Evolutionary conservation across 345 rosid genomes (phyloP), one percentile per base, ranked within the genome.

Genomic region (Rubroshorea leprosula): DNA sequence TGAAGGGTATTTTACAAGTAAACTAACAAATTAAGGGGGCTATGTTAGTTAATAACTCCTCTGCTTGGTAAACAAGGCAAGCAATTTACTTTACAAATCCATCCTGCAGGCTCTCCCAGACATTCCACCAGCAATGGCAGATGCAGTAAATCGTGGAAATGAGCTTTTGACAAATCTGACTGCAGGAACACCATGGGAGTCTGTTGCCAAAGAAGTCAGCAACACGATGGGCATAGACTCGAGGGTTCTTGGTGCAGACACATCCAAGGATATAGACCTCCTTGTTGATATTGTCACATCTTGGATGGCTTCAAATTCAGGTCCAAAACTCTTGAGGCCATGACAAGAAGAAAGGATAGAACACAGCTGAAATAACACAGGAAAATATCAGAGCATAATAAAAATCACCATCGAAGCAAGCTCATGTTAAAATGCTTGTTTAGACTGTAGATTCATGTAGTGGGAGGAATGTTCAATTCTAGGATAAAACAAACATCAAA

Each of bases 81-180:
- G 43, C 44, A 46, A 22, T 27, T 58, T 54, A 55, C 21, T 12
- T 21, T 19, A 26, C 41, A 24, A 31, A 41, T n/a, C 59, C 39
- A 51, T 69, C 49, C 67, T 39, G 58, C 76, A 93, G 99, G 87
- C 84, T 14, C 72, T 89, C 27, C 97, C 97, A 6, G 99, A 89
- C 74, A 95, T 93, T 50, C 92, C 99, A 41, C 99, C 99, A 19
- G 89, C 89, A 69, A 87, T 93, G 97, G 96, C 95, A 9, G 92
- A 93, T 51, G 99, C 96, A 4, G 95, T 89, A 52, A 89, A 87
- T 27, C 77, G 86, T 43, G 96, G 97, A 68, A 83, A 95, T 48
- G 96, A 89, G 72, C 57, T 93, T 57, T 53, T 93, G 20, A 83
- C 92, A 0, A 93, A 80, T 72, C 74, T 93, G 58, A 78, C 92